phyloP scores from a whole-genome alignment of 2,329 filamentous ascomycete species.

The Gremmenia infestans region DNA sequence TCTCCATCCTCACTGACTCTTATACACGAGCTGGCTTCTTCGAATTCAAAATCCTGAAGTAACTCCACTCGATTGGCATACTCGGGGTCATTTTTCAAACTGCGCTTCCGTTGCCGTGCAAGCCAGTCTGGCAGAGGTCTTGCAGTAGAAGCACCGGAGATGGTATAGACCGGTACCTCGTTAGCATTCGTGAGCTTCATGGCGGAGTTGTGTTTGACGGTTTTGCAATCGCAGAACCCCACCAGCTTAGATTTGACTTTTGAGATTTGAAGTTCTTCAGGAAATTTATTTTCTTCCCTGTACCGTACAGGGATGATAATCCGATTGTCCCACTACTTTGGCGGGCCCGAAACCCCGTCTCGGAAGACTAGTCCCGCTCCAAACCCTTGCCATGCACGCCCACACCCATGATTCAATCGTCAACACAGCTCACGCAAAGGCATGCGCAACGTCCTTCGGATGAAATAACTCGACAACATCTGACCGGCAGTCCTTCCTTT shows the following conservation, averaged over 20 bases:
- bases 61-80: constrained; percentile 92
- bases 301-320: background rate
- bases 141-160: constrained; percentile 84
- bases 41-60: constrained; percentile 95
- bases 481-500: too few relatives aligned
- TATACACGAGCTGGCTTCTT: constrained; percentile 88
- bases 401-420: background rate
- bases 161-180: constrained; percentile 86
- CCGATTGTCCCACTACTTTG: too few relatives aligned
- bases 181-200: constrained; percentile 85
- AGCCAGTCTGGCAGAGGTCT: constrained; percentile 94
- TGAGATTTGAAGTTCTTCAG: background rate
- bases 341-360: too few relatives aligned
- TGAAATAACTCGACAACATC: background rate
- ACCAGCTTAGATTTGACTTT: background rate
- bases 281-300: background rate
- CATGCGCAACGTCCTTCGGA: background rate
- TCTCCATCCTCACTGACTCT: constrained; percentile 91
- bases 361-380: too few relatives aligned
- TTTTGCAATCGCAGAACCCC: background rate
- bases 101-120: constrained; percentile 80
- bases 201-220: constrained; percentile 14
- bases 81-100: constrained; percentile 85
- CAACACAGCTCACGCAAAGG: background rate
- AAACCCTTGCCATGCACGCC: background rate